A percentile compares a stretch with the other conserved stretches of the same genome.
Conservation (phyloP, 768 basidiomycete species). For the Sarcodon aspratus region DNA sequence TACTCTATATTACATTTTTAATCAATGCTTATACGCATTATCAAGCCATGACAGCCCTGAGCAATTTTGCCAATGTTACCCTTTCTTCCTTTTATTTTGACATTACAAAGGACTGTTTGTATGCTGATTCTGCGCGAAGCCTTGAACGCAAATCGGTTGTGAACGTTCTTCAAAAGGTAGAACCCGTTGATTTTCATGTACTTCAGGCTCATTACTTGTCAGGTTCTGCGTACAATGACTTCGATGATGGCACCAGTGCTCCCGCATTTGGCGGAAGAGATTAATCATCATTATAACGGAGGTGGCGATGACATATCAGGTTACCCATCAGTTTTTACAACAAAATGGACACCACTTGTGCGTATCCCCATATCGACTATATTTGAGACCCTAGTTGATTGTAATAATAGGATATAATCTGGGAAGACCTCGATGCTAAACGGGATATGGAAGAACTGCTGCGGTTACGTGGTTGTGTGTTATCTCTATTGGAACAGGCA, state of each 20-base stretch:
- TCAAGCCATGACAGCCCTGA: conserved; percentile 60
- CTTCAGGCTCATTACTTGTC: background rate
- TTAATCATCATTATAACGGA: conserved; percentile 32
- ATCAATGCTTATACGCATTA: conserved; percentile 3
- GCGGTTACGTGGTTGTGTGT: conserved; percentile 44
- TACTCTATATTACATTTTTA: background rate
- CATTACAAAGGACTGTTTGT: conserved; percentile 81
- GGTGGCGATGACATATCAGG: conserved; percentile 5
- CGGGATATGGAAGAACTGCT: conserved; percentile 56
- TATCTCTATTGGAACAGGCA: conserved; percentile 67
- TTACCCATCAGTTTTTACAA: conserved; percentile 55
- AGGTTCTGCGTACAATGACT: conserved; percentile 62
- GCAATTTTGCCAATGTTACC: conserved; percentile 71
- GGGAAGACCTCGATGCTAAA: conserved; percentile 48
- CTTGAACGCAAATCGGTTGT: conserved; percentile 52
- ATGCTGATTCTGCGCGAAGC: conserved; percentile 48
- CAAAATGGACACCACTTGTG: conserved; percentile 62
- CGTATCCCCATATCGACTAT: conserved; percentile 11
- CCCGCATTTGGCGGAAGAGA: conserved; percentile 88
- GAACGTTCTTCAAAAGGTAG: conserved; percentile 59
- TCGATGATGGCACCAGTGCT: conserved; percentile 74
- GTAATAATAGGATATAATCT: conserved; percentile 35
- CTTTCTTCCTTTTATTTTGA: conserved; percentile 91
- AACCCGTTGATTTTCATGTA: conserved; percentile 18
- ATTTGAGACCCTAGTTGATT: background rate